phyloP scores from a whole-genome alignment of 2,329 filamentous ascomycete genomes.

The Pestalotiopsis sp. region DNA sequence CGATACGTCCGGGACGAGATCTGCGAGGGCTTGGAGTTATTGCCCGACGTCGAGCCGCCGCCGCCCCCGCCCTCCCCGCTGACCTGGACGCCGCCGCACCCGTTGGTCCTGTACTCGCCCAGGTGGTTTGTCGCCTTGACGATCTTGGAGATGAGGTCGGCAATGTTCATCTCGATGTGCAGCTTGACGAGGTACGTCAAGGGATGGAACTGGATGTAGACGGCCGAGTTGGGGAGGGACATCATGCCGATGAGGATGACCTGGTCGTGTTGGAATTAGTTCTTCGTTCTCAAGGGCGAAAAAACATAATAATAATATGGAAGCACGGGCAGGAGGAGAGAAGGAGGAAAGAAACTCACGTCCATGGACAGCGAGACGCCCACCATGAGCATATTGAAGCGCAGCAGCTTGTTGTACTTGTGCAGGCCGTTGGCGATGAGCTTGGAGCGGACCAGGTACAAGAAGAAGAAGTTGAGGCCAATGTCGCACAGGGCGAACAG shows the following conservation, averaged over 20 bases:
- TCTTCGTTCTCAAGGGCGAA: too few species aligned
- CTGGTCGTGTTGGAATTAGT: conserved; percentile 14
- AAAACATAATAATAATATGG: too few species aligned
- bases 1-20: not conserved
- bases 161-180: conserved; percentile 58
- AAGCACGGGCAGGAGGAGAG: not conserved
- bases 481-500: conserved; percentile 48
- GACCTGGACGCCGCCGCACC: not conserved
- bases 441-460: conserved; percentile 43
- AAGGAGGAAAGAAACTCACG: conserved; percentile 17
- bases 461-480: conserved; percentile 48
- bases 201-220: conserved; percentile 54
- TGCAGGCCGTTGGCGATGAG: conserved; percentile 47
- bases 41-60: not conserved
- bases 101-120: not conserved
- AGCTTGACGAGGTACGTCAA: conserved; percentile 55
- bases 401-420: conserved; percentile 47
- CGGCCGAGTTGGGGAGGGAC: conserved; percentile 45
- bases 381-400: conserved; percentile 49
- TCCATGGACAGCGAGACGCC: conserved; percentile 47
- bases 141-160: conserved; percentile 49
- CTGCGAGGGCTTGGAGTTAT: not conserved
- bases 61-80: not conserved
- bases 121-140: conserved; percentile 13
- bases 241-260: conserved; percentile 42